phyloP scores from a whole-genome alignment of 495 filamentous ascomycete genomes.

The Parathielavia hyrcaniae region DNA sequence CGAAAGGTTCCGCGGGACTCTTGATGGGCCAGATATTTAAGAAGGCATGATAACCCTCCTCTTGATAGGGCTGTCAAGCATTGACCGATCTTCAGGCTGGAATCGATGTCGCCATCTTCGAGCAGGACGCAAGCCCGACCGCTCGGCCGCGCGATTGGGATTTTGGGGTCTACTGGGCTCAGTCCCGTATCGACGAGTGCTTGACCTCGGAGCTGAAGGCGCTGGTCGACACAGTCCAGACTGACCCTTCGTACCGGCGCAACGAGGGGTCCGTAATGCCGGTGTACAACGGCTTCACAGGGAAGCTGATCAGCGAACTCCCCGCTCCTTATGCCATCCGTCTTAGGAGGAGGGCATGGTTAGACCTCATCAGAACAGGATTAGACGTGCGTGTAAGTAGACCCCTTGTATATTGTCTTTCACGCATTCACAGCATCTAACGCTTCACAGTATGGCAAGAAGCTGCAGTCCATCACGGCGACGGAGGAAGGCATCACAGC shows the following conservation, averaged over 20 bases:
- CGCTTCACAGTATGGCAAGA: slow-evolving; percentile 19
- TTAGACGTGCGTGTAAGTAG: slow-evolving; percentile 38
- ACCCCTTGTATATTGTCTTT: too few relatives aligned
- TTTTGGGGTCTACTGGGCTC: slow-evolving; percentile 48
- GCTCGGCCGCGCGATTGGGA: slow-evolving; percentile 45
- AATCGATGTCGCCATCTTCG: slow-evolving; percentile 42
- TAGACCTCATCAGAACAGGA: slow-evolving; percentile 35
- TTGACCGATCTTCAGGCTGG: slow-evolving; percentile 28
- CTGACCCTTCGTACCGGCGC: slow-evolving; percentile 34
- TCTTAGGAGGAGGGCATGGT: slow-evolving; percentile 38
- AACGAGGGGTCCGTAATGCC: slow-evolving; percentile 31
- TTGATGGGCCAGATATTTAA: slow-evolving; percentile 5
- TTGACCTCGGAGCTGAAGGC: slow-evolving; percentile 32
- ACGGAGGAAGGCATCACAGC: slow-evolving; percentile 26
- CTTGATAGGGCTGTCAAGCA: background rate
- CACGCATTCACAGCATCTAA: background rate
- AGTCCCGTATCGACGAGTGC: slow-evolving; percentile 33
- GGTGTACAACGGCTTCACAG: slow-evolving; percentile 40
- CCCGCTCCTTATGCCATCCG: slow-evolving; percentile 38
- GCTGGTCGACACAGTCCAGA: slow-evolving; percentile 36
- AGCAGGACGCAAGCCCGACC: slow-evolving; percentile 34
- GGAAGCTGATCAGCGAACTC: slow-evolving; percentile 35
- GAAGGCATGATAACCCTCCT: background rate
- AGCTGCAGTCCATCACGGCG: background rate
- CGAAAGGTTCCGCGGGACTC: slow-evolving; percentile 7